These are phyloP conservation scores for Agaricus sinodeliciosus DNA, from an alignment of 768 basidiomycete genomes.

Conservation along the genomic window DNA sequence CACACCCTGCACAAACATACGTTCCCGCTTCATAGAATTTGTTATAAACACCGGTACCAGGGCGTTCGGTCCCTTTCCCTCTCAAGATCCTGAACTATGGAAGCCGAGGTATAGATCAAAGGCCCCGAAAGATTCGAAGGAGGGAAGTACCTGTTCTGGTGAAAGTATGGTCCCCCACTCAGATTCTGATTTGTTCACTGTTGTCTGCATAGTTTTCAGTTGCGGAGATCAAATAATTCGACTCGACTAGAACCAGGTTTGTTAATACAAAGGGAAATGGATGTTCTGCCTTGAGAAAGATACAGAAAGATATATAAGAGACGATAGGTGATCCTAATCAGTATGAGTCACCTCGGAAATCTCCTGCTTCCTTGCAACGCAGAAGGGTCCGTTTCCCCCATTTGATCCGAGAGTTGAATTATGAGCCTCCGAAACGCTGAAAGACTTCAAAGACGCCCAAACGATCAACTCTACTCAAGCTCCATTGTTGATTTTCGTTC, in stretches of 20 bases:
- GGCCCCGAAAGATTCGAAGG: background rate
- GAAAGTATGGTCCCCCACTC: constrained; percentile 84
- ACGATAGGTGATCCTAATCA: too few species aligned
- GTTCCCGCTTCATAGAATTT: constrained; percentile 58
- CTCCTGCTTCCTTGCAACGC: too few species aligned
- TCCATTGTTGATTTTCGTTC: too few species aligned
- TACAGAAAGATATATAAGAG: background rate
- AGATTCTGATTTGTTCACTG: constrained; percentile 48
- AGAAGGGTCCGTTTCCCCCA: too few species aligned
- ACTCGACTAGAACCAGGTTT: background rate
- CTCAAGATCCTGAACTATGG: constrained; percentile 80
- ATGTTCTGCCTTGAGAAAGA: background rate
- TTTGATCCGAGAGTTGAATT: too few species aligned
- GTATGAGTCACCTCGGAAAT: too few species aligned
- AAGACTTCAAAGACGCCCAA: too few species aligned
- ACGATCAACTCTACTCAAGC: too few species aligned
- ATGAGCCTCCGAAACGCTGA: too few species aligned
- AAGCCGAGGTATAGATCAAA: background rate
- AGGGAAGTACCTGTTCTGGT: constrained; percentile 63
- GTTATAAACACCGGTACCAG: constrained; percentile 78
- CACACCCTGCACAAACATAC: constrained; percentile 77
- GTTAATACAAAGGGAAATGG: background rate
- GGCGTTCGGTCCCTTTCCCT: constrained; percentile 81
- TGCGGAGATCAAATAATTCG: background rate
- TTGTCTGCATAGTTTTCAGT: constrained; percentile 27